Base-by-base conservation (phyloP, 306 rosid genomes). In the Cicer yamashitae region DNA sequence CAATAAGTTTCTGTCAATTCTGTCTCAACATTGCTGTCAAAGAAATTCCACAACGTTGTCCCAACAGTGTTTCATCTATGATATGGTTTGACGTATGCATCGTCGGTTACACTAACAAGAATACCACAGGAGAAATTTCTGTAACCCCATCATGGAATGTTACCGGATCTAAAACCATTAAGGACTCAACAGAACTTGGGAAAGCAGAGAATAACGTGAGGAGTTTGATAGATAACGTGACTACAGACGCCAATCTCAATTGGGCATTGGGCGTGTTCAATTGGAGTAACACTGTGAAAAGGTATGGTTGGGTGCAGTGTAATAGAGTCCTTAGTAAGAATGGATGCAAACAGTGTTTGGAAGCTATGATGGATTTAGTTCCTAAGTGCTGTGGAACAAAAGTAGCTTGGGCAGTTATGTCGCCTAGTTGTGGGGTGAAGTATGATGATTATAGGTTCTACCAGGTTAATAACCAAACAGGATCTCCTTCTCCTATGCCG, bases 241-340 rank as follows among this genome's bases (percentile, higher is more conserved):
- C 77, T 2, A 2, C 7, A 9, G 63, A 25, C 62, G 14, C 39
- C 7, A 65, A 73, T 2, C 9, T 7, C 7, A 6, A 4, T 52
- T 72, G 25, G 39, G 61, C 67, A 5, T 8, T 3, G 60, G 59
- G 59, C 3, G 74, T 18, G 60, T 53, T 71, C 1, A n/a, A 45
- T 10, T 63, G 71, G 67, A 15, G 51, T 34, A 7, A 7, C 0
- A 22, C 11, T 7, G 72, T 45, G 50, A 64, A 10, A 44, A 43
- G 77, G 65, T 79, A 71, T 54, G 83, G 74, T 0, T 14, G 43
- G 67, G 78, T 34, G 15, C 83, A 80, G 39, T 80, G 83, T 22
- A 48, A 34, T 2, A 65, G 75, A 6, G 83, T 57, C 7, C 63
- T 80, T 7, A 15, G 7, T 20, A 48, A 1, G 2, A 40, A 58